Conservation (phyloP, 2,329 filamentous ascomycete genomes). For the Colletotrichum sansevieriae region DNA sequence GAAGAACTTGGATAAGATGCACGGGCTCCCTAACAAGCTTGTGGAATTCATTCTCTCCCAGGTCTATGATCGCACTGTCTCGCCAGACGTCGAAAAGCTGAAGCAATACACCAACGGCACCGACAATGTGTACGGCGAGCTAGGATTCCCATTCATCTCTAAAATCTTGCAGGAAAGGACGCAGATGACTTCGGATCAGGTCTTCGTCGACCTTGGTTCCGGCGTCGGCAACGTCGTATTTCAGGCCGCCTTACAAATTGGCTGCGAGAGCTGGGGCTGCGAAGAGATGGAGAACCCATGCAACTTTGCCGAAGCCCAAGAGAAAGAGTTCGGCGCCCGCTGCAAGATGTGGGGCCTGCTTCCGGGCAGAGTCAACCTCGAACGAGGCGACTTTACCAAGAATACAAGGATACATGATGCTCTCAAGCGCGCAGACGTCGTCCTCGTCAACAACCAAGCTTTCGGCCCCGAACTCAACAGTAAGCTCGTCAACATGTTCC, state of each 20-base stretch:
- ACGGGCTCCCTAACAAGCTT: constrained; percentile 77
- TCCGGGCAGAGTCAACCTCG: constrained; percentile 82
- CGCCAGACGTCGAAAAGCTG: constrained; percentile 86
- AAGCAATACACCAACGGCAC: constrained; percentile 89
- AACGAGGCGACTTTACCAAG: constrained; percentile 86
- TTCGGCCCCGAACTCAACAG: constrained; percentile 92
- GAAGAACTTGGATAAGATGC: constrained; percentile 76
- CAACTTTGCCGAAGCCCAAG: constrained; percentile 83
- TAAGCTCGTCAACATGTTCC: constrained; percentile 86
- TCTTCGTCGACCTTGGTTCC: constrained; percentile 95
- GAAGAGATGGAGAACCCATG: constrained; percentile 96
- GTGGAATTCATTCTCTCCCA: constrained; percentile 87
- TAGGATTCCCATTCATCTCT: constrained; percentile 86
- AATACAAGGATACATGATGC: constrained; percentile 77
- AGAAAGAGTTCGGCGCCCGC: constrained; percentile 85
- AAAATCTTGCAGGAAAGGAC: constrained; percentile 83
- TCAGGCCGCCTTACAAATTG: constrained; percentile 92
- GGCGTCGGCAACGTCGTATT: constrained; percentile 96
- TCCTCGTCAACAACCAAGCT: constrained; percentile 97
- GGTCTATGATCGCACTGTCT: constrained; percentile 92
- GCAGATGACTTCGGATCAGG: constrained; percentile 82
- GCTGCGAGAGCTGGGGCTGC: constrained; percentile 95
- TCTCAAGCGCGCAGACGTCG: constrained; percentile 89
- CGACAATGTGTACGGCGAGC: constrained; percentile 95
- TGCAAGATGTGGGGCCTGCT: constrained; percentile 90